phyloP scores from a whole-genome alignment of 2,329 filamentous ascomycete species.

The Scedosporium apiospermum region DNA sequence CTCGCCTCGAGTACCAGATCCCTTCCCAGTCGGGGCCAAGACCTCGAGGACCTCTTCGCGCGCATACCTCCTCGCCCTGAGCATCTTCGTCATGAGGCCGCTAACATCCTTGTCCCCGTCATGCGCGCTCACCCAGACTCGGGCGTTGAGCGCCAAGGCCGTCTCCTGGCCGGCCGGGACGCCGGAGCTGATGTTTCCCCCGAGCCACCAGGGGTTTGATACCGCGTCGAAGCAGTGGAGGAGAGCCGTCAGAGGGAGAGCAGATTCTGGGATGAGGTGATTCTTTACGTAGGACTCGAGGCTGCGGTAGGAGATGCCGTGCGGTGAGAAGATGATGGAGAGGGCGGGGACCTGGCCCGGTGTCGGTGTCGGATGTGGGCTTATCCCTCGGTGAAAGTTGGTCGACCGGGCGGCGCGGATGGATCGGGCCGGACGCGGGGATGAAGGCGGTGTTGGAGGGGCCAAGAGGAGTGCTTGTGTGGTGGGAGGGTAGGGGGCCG shows the following conservation, averaged over 20 bases:
- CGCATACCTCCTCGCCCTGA: conserved; percentile 35
- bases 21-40: conserved; percentile 2
- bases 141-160: conserved; percentile 41
- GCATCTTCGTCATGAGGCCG: conserved; percentile 40
- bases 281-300: conserved; percentile 46
- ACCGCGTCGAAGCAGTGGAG: conserved; percentile 55
- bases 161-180: conserved; percentile 48
- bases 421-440: conserved; percentile 14
- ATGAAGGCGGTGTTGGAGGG: conserved; percentile 26
- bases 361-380: not conserved
- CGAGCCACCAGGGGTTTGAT: conserved; percentile 51
- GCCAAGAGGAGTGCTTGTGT: conserved; percentile 13
- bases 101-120: conserved; percentile 48
- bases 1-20: conserved; percentile 7
- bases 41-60: conserved; percentile 32
- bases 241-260: conserved; percentile 53
- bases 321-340: conserved; percentile 55
- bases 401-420: conserved; percentile 22
- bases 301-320: conserved; percentile 46
- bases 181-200: conserved; percentile 47
- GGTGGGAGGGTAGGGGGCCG: conserved; percentile 4
- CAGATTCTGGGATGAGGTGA: conserved; percentile 45
- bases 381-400: not conserved
- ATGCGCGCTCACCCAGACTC: conserved; percentile 52
- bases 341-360: conserved; percentile 27